phyloP scores from a whole-genome alignment of 2,329 filamentous ascomycete species.

The Ophiostoma sp. region DNA sequence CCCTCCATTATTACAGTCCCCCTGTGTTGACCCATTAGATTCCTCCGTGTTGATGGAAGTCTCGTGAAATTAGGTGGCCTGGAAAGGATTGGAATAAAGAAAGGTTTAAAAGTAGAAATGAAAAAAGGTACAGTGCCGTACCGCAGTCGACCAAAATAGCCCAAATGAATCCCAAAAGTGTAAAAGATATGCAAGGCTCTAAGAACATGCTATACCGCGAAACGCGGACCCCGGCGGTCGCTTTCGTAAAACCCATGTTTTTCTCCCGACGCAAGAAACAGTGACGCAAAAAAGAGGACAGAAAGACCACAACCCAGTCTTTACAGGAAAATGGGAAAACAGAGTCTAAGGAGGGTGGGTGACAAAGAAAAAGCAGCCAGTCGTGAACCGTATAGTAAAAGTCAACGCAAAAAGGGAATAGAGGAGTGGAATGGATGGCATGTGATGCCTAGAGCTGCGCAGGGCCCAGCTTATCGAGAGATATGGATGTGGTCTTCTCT shows the following conservation, averaged over 20 bases:
- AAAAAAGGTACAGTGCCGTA: neutral
- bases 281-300: neutral
- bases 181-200: conserved; percentile 12
- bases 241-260: neutral
- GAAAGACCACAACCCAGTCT: neutral
- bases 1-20: neutral
- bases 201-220: conserved; percentile 7
- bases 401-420: neutral
- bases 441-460: neutral
- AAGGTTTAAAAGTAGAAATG: neutral
- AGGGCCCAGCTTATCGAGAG: neutral
- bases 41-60: neutral
- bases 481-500: neutral
- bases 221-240: neutral
- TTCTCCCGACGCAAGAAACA: neutral
- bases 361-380: neutral
- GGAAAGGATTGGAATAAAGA: neutral
- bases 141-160: neutral
- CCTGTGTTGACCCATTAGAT: neutral
- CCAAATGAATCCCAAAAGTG: neutral
- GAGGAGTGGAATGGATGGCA: conserved; percentile 5
- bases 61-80: neutral
- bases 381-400: neutral
- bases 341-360: neutral
- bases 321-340: neutral